Percentiles rank a stretch among this genome's conserved stretches.
phyloP scores from a whole-genome alignment of 129 eudicot species.

The Pulicaria dysenterica region DNA sequence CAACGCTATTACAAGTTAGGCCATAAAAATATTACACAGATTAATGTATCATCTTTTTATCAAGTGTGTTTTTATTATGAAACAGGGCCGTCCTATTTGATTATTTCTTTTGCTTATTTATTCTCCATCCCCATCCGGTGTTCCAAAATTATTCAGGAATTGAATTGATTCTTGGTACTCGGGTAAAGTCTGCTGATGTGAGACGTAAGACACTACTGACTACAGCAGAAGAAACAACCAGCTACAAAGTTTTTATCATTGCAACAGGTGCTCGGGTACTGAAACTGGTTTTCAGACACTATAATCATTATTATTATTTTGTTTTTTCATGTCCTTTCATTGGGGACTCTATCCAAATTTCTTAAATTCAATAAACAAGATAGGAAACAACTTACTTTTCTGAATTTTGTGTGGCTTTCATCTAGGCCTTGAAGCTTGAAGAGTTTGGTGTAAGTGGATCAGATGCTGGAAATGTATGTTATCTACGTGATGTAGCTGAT shows the following conservation, averaged over 20 bases:
- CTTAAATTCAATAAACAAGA: not conserved
- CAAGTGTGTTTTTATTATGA: too few relatives aligned
- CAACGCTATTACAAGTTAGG: too few relatives aligned
- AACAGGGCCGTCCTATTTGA: too few relatives aligned
- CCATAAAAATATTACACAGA: too few relatives aligned
- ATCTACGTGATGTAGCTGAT: too few relatives aligned
- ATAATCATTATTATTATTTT: not conserved
- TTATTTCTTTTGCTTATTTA: too few relatives aligned
- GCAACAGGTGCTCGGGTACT: conserved; percentile 99
- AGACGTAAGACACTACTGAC: conserved; percentile 30
- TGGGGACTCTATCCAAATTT: too few relatives aligned
- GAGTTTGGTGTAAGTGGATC: conserved; percentile 25
- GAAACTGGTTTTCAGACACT: conserved; percentile 32
- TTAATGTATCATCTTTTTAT: too few relatives aligned
- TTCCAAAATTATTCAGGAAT: too few relatives aligned
- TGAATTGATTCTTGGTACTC: conserved; percentile 14
- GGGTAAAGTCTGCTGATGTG: conserved; percentile 24
- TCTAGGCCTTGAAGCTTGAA: conserved; percentile 23
- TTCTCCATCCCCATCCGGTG: too few relatives aligned
- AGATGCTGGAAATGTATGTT: conserved; percentile 22
- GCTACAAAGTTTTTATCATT: conserved; percentile 84
- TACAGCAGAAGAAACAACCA: conserved; percentile 93
- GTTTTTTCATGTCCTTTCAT: too few relatives aligned
- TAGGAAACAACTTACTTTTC: not conserved
- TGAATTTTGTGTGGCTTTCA: not conserved